Percentiles rank a stretch among this genome's conserved stretches.
These are phyloP conservation scores for Hypoxylon cercidicola DNA, from an alignment of 495 filamentous ascomycete genomes.

Conservation along the genomic window DNA sequence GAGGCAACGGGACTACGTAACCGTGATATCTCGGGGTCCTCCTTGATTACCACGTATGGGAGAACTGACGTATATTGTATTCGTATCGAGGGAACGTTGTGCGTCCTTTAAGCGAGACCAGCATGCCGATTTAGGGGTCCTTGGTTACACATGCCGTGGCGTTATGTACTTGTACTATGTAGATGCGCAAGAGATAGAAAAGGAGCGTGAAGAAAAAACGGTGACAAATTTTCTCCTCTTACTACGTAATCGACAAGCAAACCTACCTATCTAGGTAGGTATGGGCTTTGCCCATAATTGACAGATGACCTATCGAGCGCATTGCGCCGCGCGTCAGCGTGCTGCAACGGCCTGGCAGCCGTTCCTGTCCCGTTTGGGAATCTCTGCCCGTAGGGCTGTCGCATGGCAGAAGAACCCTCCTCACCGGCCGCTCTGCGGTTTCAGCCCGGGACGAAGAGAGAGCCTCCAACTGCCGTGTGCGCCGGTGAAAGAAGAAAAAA, in stretches of 20 bases:
- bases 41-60: too few species aligned
- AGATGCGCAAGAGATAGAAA: too few species aligned
- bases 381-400: slow-evolving; percentile 39
- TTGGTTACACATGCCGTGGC: too few species aligned
- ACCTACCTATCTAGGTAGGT: slow-evolving; percentile 42
- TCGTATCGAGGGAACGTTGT: too few species aligned
- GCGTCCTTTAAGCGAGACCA: too few species aligned
- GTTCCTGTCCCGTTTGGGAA: slow-evolving; percentile 32
- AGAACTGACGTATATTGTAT: too few species aligned
- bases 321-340: slow-evolving; percentile 34
- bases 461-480: slow-evolving; percentile 29
- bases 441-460: slow-evolving; percentile 3
- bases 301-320: slow-evolving; percentile 37
- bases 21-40: background rate
- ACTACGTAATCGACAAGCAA: slow-evolving; percentile 38
- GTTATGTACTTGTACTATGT: too few species aligned
- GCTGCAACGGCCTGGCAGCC: slow-evolving; percentile 25
- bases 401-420: slow-evolving; percentile 16
- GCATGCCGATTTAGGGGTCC: too few species aligned
- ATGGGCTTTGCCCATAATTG: slow-evolving; percentile 9
- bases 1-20: background rate
- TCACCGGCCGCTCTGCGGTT: slow-evolving; percentile 22
- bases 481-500: slow-evolving; percentile 13
- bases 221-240: slow-evolving; percentile 18
- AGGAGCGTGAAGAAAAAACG: background rate